Evolutionary conservation across 441 rosid species (phyloP).

Genomic region (Melastoma candidum): DNA sequence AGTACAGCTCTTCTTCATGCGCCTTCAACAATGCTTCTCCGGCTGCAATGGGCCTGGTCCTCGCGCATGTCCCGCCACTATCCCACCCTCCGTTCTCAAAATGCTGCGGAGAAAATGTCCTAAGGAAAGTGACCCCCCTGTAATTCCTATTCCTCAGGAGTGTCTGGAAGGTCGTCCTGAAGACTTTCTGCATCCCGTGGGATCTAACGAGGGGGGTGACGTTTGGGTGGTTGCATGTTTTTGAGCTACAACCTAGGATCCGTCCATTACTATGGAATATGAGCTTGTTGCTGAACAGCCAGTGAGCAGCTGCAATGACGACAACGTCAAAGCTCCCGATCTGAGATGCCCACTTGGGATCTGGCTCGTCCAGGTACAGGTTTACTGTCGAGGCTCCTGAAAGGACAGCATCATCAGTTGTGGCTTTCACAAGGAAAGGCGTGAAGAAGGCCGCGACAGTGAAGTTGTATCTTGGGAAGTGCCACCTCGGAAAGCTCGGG

Average conservation of each 20-base stretch:
- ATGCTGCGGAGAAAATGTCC: conserved; percentile 44
- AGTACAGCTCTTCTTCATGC: conserved; percentile 35
- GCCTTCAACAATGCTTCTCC: conserved; percentile 30
- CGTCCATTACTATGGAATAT: conserved; percentile 28
- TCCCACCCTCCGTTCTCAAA: conserved; percentile 57
- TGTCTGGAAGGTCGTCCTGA: conserved; percentile 38
- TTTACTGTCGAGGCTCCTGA: conserved; percentile 31
- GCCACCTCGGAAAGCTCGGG: conserved; percentile 46
- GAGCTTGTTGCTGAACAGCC: conserved; percentile 36
- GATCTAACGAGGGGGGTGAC: conserved; percentile 34
- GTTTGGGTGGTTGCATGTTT: conserved; percentile 21
- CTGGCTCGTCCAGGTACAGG: conserved; percentile 40
- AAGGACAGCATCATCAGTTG: conserved; percentile 23
- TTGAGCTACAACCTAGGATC: conserved; percentile 31
- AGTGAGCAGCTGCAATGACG: conserved; percentile 43
- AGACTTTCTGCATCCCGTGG: conserved; percentile 38
- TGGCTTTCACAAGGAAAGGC: conserved; percentile 36
- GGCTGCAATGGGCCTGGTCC: conserved; percentile 30
- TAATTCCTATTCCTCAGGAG: conserved; percentile 27
- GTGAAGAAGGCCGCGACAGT: conserved; percentile 38
- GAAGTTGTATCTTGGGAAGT: conserved; percentile 34
- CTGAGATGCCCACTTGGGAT: conserved; percentile 34
- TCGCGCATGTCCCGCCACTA: conserved; percentile 43
- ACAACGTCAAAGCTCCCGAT: conserved; percentile 35
- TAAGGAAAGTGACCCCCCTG: conserved; percentile 36